Evolutionary conservation across 257 asterid species (phyloP), one percentile per base, ranked within the genome.

Genomic region (Solanum lycopersicoides): DNA sequence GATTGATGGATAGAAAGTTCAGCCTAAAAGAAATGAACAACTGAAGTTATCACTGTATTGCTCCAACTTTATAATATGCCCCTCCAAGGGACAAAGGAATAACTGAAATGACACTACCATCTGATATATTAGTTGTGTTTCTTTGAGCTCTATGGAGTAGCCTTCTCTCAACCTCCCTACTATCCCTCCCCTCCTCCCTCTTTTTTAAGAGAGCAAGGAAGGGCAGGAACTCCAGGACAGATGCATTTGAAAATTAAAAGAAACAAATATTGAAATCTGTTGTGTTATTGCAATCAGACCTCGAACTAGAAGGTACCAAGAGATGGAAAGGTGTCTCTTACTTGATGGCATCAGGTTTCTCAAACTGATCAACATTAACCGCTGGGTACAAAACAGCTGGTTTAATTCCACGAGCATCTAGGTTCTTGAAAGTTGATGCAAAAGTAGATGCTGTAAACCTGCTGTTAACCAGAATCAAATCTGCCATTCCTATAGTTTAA

Each of bases 321-420:
- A 89, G 65, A 90, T 42, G 87, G 88, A 89, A 89, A 77, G 23
- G 47, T 2, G 85, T 89, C 88, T 35, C 37, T 47, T 95, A 96
- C 99, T 91, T 95, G 47, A 91, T 92, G 87, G 91, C 85, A 91
- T 85, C 83, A 83, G 96, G 94, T 87, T 93, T 91, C 28, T 87
- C 92, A 83, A 97, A 97, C 94, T 95, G 98, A 91, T 95, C 94
- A 88, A 95, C 91, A 71, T 94, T 96, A 76, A 97, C 99, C 37
- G 99, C 97, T 68, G 99, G 99, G 89, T 97, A 97, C 69, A 97
- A 98, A 82, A 97, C 98, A 82, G 96, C 96, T 25, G 99, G 99
- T 90, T 91, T 93, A 85, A 92, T 86, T 86, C 98, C 98, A 71
- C 93, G 90, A 28, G 93, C 91, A 89, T 86, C 89, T 69, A 97